Evolutionary conservation across 768 basidiomycete species (phyloP).

Genomic region (Rhodotorula babjevae): DNA sequence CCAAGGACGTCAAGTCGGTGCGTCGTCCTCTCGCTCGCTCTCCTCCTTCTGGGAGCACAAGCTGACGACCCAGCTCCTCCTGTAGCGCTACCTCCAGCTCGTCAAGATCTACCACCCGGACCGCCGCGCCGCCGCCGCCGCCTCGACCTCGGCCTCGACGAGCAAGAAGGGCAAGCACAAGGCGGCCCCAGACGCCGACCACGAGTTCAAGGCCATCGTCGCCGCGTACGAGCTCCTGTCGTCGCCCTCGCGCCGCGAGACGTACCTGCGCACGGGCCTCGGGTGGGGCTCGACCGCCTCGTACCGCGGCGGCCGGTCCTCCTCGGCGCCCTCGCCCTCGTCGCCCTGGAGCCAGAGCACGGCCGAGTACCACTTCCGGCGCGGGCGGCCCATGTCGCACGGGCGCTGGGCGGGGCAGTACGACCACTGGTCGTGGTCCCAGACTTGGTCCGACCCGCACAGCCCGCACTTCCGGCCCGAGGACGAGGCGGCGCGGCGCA

Average conservation of each 20-base stretch:
- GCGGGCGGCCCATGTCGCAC: slow-evolving; percentile 21
- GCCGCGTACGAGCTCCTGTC: slow-evolving; percentile 30
- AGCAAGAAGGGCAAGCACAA: slow-evolving; percentile 4
- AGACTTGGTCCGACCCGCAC: slow-evolving; percentile 28
- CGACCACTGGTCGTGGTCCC: slow-evolving; percentile 1
- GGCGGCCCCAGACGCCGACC: slow-evolving; percentile 6
- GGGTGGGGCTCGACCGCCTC: slow-evolving; percentile 18
- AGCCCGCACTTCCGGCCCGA: slow-evolving; percentile 32
- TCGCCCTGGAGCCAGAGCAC: slow-evolving; percentile 18
- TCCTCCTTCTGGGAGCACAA: not conserved
- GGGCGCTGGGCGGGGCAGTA: not conserved
- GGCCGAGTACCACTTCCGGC: slow-evolving; percentile 27
- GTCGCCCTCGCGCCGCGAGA: slow-evolving; percentile 6
- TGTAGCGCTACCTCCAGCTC: slow-evolving; percentile 21
- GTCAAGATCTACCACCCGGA: slow-evolving; percentile 33
- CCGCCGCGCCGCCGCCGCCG: slow-evolving; percentile 5
- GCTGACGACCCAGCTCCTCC: not conserved
- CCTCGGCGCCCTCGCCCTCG: too few relatives aligned
- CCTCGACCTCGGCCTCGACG: not conserved
- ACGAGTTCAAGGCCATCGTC: slow-evolving; percentile 26
- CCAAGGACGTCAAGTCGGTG: not conserved
- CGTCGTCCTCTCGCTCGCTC: not conserved
- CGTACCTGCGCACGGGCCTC: slow-evolving; percentile 17
- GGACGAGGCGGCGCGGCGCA: not conserved
- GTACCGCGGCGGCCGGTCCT: not conserved